Base-by-base conservation (phyloP, 805 yeast species). In the Wickerhamiella occidentalis region DNA sequence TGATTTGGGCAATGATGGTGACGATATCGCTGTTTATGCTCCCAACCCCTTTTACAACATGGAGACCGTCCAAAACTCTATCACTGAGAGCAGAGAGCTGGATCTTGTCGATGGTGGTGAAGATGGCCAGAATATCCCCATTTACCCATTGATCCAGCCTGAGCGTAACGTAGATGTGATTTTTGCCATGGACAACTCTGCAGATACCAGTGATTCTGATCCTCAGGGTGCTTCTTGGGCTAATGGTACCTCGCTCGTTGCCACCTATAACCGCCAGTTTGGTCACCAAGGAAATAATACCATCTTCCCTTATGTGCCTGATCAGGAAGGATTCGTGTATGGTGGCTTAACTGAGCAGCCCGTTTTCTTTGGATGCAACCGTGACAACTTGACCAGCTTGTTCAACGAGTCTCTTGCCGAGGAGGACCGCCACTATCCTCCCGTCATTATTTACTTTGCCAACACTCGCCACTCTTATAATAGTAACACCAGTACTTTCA, bases 261-360 rank as follows among this genome's bases (percentile, higher is more conserved):
- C 66, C 41, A 75, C 85, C 4, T 79, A 75, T 57, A 68, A 71
- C 51, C 72, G 86, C 55, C 85, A 80, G 62, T 78, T 76, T 56
- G 51, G 59, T 0, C 30, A 57, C 18, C 74, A 74, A 55, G 82
- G 79, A 15, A 69, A 71, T 52, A 75, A 75, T 46, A 72, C 79
- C 26, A 68, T 78, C 1, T 80, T 80, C 70, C 90, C 92, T 25
- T 74, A 79, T 56, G 85, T 83, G 54, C 92, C 92, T 8, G 83
- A 75, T 60, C 66, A 63, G 15, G 62, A 69, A 15, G 71, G 82
- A 0, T 80, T 81, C 61, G 54, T 72, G 12, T 68, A 69, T 49
- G 58, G 65, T 54, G 79, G 80, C 50, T 66, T 80, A 53, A 78
- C 82, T 11, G 68, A 79, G 8, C 73, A 64, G 54, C 90, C 90